Evolutionary conservation across 768 basidiomycete genomes (phyloP), one percentile per base, ranked within the genome.

Genomic region (Macrocybe gigantea): DNA sequence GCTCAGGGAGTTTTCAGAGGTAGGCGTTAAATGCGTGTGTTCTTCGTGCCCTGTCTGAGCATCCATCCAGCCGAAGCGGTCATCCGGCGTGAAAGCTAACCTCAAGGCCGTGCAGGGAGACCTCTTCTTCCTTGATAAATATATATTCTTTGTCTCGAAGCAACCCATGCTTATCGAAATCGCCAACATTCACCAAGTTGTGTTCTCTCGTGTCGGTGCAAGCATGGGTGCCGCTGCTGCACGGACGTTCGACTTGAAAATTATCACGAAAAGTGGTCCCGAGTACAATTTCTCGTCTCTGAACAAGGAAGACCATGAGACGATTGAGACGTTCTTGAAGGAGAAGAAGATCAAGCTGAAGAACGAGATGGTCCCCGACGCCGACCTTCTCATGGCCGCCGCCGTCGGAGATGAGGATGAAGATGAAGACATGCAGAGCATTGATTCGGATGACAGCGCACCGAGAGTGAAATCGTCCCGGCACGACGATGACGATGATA

Each of bases 1-100:
- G 91, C 7, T 80, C 90, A 0, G 88, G 91, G 33, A 78, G 74
- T 56, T 94, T 93, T 78, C 82, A 88, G 65, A 91, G 84, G 92
- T 86, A 64, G 42, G 68, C 62, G 2, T 34, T 22, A 7, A 14
- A 30, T 7, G 14, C 10, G 8, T 47, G 13, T 7, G 41, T 7
- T 13, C 7, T 13, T 38, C 13, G 37, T 45, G 36, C 35, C 35
- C 13, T 11, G 29, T 40, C 12, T 49, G 48, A 15, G 54, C 33
- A 10, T 14, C 35, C 14, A 32, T 45, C 14, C 33, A 95, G 93
- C 56, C 90, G 88, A 31, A 84, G 87, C 56, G 91, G 93, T 3
- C 86, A 93, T 54, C 86, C 89, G 91, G 92, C n/a, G 85, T 99
- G 70, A 98, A 98, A 70, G 93, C 92, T 57, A 96, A 97, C 64